phyloP scores from a whole-genome alignment of 441 rosid genomes.

The Cnidoscolus chayamansa region DNA sequence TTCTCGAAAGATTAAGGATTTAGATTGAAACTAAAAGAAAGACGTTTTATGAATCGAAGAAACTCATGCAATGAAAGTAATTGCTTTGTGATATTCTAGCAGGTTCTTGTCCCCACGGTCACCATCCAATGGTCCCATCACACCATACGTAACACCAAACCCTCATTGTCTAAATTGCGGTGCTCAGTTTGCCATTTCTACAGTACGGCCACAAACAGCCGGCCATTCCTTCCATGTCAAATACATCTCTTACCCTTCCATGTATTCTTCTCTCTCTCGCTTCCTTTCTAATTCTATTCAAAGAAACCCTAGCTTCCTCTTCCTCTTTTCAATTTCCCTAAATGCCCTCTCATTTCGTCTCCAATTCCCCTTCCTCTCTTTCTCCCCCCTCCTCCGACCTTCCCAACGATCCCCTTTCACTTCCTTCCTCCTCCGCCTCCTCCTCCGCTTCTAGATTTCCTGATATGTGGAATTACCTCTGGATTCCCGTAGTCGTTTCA shows the following conservation, averaged over 20 bases:
- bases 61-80: no score
- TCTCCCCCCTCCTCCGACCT: constrained; percentile 28
- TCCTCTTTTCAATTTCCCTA: constrained; percentile 14
- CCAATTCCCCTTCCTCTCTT: constrained; percentile 33
- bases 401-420: constrained; percentile 27
- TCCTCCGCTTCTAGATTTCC: constrained; percentile 21
- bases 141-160: no score
- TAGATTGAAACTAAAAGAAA: no score
- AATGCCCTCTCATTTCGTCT: constrained; percentile 36
- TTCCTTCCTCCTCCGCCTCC: constrained; percentile 23
- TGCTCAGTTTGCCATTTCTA: neutral
- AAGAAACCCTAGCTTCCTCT: constrained; percentile 2
- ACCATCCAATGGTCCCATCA: no score
- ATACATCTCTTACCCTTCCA: neutral
- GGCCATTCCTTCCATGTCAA: neutral
- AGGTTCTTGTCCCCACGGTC: no score
- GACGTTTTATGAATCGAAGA: no score
- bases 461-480: constrained; percentile 55
- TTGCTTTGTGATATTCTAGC: no score
- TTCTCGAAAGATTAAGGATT: no score
- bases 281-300: neutral
- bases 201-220: constrained; percentile 1
- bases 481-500: constrained; percentile 46
- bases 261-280: neutral
- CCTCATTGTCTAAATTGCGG: neutral